Evolutionary conservation across 768 basidiomycete genomes (phyloP), one percentile per base, ranked within the genome.

Genomic region (Dictyophora rubrovolvata): DNA sequence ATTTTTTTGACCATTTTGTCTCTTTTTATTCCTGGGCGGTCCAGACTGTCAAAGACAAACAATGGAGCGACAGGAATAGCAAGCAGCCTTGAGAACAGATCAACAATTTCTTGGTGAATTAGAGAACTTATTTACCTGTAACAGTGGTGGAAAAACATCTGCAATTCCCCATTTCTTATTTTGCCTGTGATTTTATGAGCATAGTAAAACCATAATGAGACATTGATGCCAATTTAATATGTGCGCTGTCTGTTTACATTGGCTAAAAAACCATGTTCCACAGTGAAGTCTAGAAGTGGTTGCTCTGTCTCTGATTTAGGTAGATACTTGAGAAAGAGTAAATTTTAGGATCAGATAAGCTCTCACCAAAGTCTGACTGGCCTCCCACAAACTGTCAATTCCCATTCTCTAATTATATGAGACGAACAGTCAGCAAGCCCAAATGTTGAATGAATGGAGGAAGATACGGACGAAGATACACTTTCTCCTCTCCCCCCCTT

Each of bases 191-290:
- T 11, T 34, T 34, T 21, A 8, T n/a, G n/a, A 6, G 21, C 21
- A 54, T 54, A 28, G 36, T 37, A 37, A 14, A 54, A 54, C 36
- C 28, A 42, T 55, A 42, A n/a, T 5, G 28, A 55, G 5, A 42
- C 37, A 55, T 55, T 42, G 46, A 55, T 55, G 17, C 54, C 54
- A 55, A 55, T 12, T 42, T 35, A n/a, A 21, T 42, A 55, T 18
- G 34, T 35, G 10, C 36, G 16, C 16, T 5, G 28, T 5, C n/a
- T 12, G 12, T 55, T 36, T 36, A 8, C 5, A 46, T 46, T 55
- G 18, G 54, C 28, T 17, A 5, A 10, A 37, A 46, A 55, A 16
- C 54, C 54, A 42, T 55, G n/a, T 18, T 42, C 14, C 5, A 55
- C 12, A 20, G 34, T 20, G 8, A 55, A 18, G 17, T 55, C n/a